Conservation (phyloP, 805 yeast species). For the Ogataea zsoltii region DNA sequence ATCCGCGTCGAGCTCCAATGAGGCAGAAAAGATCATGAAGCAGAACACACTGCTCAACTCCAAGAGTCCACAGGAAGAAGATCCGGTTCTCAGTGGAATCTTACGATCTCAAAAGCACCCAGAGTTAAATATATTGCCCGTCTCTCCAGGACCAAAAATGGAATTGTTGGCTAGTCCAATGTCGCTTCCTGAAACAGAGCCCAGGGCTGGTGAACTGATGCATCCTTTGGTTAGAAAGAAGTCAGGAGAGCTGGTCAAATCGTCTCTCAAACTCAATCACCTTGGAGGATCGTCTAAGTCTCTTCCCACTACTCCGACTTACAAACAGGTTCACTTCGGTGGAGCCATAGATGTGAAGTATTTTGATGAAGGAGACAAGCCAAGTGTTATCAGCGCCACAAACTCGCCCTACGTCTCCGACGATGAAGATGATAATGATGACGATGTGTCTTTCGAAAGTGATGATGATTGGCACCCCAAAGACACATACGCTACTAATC, state of each 20-base stretch:
- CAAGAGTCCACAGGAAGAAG: too few species aligned
- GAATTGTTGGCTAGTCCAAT: constrained; percentile 11
- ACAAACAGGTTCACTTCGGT: constrained; percentile 83
- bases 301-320: constrained; percentile 56
- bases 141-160: constrained; percentile 1
- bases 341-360: constrained; percentile 71
- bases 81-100: neutral
- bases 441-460: constrained; percentile 26
- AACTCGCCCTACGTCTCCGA: constrained; percentile 54
- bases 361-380: constrained; percentile 71
- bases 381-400: constrained; percentile 70
- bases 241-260: constrained; percentile 83
- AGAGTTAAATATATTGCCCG: constrained; percentile 1
- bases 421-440: constrained; percentile 34
- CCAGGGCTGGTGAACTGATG: constrained; percentile 19
- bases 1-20: constrained; percentile 24
- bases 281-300: constrained; percentile 35
- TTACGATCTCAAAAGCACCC: constrained; percentile 1
- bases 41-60: constrained; percentile 34
- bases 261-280: constrained; percentile 56
- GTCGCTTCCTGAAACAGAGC: constrained; percentile 11
- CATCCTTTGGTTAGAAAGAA: constrained; percentile 69
- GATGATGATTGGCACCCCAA: constrained; percentile 10
- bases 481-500: constrained; percentile 14
- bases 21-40: constrained; percentile 30